Evolutionary conservation across 257 asterid species (phyloP).

Genomic region (Solanum neorickii): DNA sequence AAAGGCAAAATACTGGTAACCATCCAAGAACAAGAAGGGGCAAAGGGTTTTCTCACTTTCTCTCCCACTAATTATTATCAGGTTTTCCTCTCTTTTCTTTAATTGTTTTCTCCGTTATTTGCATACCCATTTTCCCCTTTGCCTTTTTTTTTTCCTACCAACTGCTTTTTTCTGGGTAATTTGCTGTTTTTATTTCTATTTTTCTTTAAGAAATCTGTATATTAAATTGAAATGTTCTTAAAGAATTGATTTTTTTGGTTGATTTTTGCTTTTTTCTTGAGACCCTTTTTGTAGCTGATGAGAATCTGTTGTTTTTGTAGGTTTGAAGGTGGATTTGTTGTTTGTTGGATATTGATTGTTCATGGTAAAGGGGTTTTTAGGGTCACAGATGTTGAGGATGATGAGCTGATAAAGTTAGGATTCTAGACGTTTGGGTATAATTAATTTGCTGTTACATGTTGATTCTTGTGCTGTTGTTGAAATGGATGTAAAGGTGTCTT

Average conservation of each 20-base stretch:
- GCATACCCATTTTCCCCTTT: not conserved
- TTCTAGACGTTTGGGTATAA: not conserved
- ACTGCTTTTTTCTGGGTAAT: not conserved
- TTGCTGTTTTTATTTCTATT: not conserved
- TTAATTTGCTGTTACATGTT: not conserved
- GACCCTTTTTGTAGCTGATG: not conserved
- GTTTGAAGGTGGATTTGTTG: not conserved
- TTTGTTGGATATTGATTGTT: not conserved
- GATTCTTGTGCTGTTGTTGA: not conserved
- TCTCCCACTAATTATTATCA: not conserved
- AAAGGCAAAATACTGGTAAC: not conserved
- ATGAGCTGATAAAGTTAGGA: not conserved
- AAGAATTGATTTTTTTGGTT: not conserved
- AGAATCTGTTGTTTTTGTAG: not conserved
- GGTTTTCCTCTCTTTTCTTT: not conserved
- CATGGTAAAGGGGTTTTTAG: not conserved
- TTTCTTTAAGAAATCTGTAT: not conserved
- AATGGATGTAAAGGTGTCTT: not conserved
- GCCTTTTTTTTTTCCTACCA: not conserved
- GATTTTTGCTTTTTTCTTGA: not conserved
- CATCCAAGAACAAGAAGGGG: constrained; percentile 1
- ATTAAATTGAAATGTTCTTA: not conserved
- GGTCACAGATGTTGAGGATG: not conserved
- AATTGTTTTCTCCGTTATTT: not conserved
- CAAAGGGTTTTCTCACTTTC: constrained; percentile 1